These are phyloP conservation scores for Teunomyces gatunensis DNA, from an alignment of 805 yeast genomes.

Conservation along the genomic window DNA sequence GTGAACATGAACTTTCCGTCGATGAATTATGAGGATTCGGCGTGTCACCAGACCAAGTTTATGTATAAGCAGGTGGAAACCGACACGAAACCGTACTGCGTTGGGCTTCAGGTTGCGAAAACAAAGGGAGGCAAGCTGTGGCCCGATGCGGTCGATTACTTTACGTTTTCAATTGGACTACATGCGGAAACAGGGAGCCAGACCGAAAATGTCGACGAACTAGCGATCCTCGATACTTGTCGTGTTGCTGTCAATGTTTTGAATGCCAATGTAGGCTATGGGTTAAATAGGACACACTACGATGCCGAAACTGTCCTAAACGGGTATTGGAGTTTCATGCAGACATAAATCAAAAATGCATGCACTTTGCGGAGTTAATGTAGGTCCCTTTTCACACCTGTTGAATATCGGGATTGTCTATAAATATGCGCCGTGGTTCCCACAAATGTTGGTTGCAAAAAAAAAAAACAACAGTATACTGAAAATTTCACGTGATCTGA, in stretches of 20 bases:
- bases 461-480: no score
- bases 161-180: background rate
- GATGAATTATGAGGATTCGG: slow-evolving; percentile 16
- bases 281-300: slow-evolving; percentile 1
- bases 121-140: background rate
- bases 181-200: background rate
- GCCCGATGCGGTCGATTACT: background rate
- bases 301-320: slow-evolving; percentile 4
- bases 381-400: background rate
- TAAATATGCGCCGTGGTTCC: background rate
- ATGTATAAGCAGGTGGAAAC: slow-evolving; percentile 2
- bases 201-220: background rate
- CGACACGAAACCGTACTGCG: background rate
- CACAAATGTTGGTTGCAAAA: background rate
- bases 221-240: background rate
- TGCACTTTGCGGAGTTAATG: background rate
- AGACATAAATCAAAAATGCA: background rate
- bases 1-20: slow-evolving; percentile 30
- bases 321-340: background rate
- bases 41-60: slow-evolving; percentile 7
- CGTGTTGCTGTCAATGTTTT: slow-evolving; percentile 5
- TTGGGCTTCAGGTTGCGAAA: background rate
- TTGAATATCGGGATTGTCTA: slow-evolving; percentile 1
- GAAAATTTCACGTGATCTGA: background rate
- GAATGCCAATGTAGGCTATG: background rate